Percentiles rank a stretch among this genome's conserved stretches.
Conservation (phyloP, 2,329 filamentous ascomycete genomes). For the Raffaelea deltoideospora region DNA sequence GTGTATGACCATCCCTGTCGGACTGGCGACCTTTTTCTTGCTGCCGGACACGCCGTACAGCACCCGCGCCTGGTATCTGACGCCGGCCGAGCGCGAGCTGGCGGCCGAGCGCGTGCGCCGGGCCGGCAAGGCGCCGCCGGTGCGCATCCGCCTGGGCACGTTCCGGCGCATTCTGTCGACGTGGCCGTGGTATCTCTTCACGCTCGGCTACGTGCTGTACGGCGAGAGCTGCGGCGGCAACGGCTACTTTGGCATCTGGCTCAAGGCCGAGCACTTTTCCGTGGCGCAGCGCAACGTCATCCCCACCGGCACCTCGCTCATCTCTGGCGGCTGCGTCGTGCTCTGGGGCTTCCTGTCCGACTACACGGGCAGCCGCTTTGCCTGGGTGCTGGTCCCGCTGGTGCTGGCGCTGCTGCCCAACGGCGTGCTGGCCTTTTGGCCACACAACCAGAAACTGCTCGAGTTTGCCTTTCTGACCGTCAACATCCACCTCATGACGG, state of each 20-base stretch:
- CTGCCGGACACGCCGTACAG: slow-evolving; percentile 15
- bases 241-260: slow-evolving; percentile 1
- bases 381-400: slow-evolving; percentile 10
- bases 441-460: slow-evolving; percentile 11
- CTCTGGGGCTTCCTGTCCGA: slow-evolving; percentile 12
- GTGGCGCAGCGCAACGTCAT: slow-evolving; percentile 12
- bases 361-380: slow-evolving; percentile 10
- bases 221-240: not conserved
- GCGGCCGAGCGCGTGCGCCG: slow-evolving; percentile 11
- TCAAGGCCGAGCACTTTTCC: slow-evolving; percentile 11
- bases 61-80: slow-evolving; percentile 14
- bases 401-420: slow-evolving; percentile 16
- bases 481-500: slow-evolving; percentile 18
- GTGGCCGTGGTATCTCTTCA: slow-evolving; percentile 16
- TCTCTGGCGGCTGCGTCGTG: slow-evolving; percentile 6
- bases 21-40: slow-evolving; percentile 13
- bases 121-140: slow-evolving; percentile 13
- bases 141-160: slow-evolving; percentile 10
- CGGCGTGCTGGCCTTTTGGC: slow-evolving; percentile 17
- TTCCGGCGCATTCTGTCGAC: slow-evolving; percentile 12
- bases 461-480: slow-evolving; percentile 16
- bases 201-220: slow-evolving; percentile 11
- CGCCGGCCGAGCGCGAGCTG: slow-evolving; percentile 10
- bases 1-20: slow-evolving; percentile 16
- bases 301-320: slow-evolving; percentile 12